Conservation (phyloP, 2,329 filamentous ascomycete genomes). For the Didymella segeticola region DNA sequence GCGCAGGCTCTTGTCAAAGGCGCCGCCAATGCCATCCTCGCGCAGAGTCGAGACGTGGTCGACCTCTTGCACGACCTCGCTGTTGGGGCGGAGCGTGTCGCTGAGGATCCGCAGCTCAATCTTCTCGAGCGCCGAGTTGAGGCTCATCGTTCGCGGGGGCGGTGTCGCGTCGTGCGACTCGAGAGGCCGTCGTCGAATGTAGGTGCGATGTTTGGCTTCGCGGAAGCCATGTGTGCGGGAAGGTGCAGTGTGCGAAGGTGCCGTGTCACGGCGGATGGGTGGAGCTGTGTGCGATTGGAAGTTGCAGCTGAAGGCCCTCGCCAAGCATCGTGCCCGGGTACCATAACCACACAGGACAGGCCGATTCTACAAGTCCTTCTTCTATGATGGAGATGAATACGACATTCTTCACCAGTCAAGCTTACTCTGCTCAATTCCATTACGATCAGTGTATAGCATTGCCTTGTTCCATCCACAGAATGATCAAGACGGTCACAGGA, state of each 20-base stretch:
- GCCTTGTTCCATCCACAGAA: too few species aligned
- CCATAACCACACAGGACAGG: too few species aligned
- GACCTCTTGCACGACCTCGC: slow-evolving; percentile 22
- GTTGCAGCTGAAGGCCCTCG: background rate
- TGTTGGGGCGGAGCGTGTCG: slow-evolving; percentile 25
- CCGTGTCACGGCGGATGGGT: slow-evolving; percentile 23
- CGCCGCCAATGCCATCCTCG: slow-evolving; percentile 14
- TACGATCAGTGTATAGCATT: too few species aligned
- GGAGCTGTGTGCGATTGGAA: slow-evolving; percentile 1
- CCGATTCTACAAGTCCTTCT: too few species aligned
- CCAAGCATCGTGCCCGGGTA: too few species aligned
- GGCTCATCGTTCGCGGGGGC: slow-evolving; percentile 35
- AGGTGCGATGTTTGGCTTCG: slow-evolving; percentile 12
- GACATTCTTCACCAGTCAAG: too few species aligned
- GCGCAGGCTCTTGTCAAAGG: slow-evolving; percentile 39
- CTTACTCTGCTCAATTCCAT: too few species aligned
- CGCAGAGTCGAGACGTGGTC: slow-evolving; percentile 8
- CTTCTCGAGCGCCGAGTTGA: slow-evolving; percentile 30
- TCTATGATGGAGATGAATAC: too few species aligned
- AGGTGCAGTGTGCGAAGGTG: slow-evolving; percentile 15
- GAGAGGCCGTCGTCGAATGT: slow-evolving; percentile 18
- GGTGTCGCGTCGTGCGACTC: slow-evolving; percentile 27
- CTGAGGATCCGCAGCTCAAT: slow-evolving; percentile 34
- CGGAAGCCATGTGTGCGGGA: slow-evolving; percentile 28
- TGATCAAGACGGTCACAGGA: too few species aligned